Conservation (phyloP, 306 rosid species). For the Vigna trinervia region DNA sequence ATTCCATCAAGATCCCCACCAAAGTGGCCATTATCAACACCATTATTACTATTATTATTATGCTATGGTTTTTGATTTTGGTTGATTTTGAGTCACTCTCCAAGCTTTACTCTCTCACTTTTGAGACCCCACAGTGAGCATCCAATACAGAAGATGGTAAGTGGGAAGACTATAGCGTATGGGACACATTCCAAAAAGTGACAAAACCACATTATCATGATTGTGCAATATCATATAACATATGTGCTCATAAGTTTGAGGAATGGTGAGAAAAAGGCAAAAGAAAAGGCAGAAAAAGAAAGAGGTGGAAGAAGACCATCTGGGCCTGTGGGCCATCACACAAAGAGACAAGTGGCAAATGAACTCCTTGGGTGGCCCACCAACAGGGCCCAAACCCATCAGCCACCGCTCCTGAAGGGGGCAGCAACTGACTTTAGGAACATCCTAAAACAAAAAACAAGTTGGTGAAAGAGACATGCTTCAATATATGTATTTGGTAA, state of each 20-base stretch:
- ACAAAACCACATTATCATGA: constrained; percentile 38
- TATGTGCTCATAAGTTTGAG: neutral
- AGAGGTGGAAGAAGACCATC: neutral
- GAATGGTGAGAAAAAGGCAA: neutral
- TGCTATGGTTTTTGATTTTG: neutral
- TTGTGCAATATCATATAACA: constrained; percentile 15
- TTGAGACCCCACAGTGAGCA: constrained; percentile 12
- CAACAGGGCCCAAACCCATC: constrained; percentile 34
- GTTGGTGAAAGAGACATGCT: constrained; percentile 46
- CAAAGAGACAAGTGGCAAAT: constrained; percentile 39
- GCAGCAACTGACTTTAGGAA: constrained; percentile 51
- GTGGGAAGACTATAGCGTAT: constrained; percentile 7
- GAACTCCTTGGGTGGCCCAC: constrained; percentile 36
- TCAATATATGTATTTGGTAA: constrained; percentile 19
- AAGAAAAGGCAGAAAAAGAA: neutral
- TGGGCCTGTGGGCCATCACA: constrained; percentile 47
- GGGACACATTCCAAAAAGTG: constrained; percentile 45
- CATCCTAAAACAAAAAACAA: constrained; percentile 43
- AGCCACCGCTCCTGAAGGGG: constrained; percentile 1
- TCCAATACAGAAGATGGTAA: constrained; percentile 32
- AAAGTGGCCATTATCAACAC: constrained; percentile 38
- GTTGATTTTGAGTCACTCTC: neutral
- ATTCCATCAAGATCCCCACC: constrained; percentile 37
- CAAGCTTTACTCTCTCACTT: neutral
- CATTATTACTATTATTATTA: neutral